Conservation (phyloP, 371 early-diverging fungal genomes). For the Mucor indicus region DNA sequence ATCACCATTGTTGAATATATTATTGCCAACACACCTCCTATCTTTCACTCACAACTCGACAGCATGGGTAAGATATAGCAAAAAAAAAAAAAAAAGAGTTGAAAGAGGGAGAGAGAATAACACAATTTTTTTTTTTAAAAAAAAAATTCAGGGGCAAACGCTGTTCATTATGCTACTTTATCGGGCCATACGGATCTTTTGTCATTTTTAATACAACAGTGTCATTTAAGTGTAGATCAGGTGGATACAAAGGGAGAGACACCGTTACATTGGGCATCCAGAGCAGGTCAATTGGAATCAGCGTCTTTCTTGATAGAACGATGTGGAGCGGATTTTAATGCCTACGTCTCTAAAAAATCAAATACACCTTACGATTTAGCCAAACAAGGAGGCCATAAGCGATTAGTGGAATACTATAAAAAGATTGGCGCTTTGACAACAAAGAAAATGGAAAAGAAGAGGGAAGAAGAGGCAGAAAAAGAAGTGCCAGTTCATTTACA, state of each 20-base stretch:
- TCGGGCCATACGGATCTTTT: slow-evolving; percentile 45
- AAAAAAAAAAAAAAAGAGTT: no score
- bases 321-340: slow-evolving; percentile 38
- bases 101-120: no score
- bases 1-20: slow-evolving; percentile 35
- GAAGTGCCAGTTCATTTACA: slow-evolving; percentile 35
- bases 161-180: slow-evolving; percentile 44
- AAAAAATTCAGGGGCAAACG: slow-evolving; percentile 33
- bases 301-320: slow-evolving; percentile 38
- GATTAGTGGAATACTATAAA: slow-evolving; percentile 44
- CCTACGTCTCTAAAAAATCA: slow-evolving; percentile 36
- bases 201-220: slow-evolving; percentile 26
- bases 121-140: no score
- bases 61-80: slow-evolving; percentile 33
- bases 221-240: slow-evolving; percentile 32
- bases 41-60: slow-evolving; percentile 25
- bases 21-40: slow-evolving; percentile 25
- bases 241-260: slow-evolving; percentile 32
- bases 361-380: slow-evolving; percentile 43
- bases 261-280: slow-evolving; percentile 46
- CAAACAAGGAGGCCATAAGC: slow-evolving; percentile 34
- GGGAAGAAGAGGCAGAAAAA: slow-evolving; percentile 43
- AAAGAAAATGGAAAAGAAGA: slow-evolving; percentile 44
- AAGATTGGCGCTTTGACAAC: slow-evolving; percentile 37
- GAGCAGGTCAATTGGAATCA: slow-evolving; percentile 39